phyloP scores from a whole-genome alignment of 371 early-diverging fungal species.

The Umbelopsis sp. region DNA sequence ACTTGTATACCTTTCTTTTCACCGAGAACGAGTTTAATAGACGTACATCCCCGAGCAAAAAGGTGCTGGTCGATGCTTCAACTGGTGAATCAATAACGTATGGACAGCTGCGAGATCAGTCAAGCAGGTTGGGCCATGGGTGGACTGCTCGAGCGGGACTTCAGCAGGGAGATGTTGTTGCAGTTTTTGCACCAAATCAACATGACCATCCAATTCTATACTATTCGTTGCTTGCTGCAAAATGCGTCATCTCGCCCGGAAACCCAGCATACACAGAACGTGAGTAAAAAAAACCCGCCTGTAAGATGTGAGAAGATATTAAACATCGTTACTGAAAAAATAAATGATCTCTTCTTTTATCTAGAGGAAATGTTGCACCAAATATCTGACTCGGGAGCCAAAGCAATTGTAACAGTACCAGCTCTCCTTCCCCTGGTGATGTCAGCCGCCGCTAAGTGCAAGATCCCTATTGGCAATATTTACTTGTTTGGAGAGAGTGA shows the following conservation, averaged over 20 bases:
- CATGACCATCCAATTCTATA: constrained; percentile 44
- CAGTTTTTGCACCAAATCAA: constrained; percentile 73
- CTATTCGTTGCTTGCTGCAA: constrained; percentile 44
- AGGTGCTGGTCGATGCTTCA: constrained; percentile 63
- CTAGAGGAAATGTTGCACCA: constrained; percentile 72
- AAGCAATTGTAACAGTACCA: constrained; percentile 53
- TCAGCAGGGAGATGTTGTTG: constrained; percentile 72
- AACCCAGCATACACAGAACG: constrained; percentile 51
- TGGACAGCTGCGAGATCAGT: constrained; percentile 54
- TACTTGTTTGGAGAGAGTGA: constrained; percentile 55
- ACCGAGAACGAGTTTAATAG: constrained; percentile 37
- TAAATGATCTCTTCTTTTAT: not conserved
- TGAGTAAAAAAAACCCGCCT: constrained; percentile 16
- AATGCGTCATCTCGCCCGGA: constrained; percentile 43
- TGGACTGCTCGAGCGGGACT: constrained; percentile 63
- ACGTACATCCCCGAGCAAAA: constrained; percentile 34
- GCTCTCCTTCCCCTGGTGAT: constrained; percentile 44
- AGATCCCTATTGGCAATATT: constrained; percentile 50
- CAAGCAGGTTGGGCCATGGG: constrained; percentile 65
- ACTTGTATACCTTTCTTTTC: constrained; percentile 71
- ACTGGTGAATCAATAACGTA: constrained; percentile 62
- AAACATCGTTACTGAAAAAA: no score
- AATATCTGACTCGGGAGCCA: constrained; percentile 67
- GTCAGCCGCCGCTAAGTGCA: constrained; percentile 50
- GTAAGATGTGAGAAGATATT: not conserved